phyloP scores from a whole-genome alignment of 2,329 filamentous ascomycete genomes.

The Curvularia lunata region DNA sequence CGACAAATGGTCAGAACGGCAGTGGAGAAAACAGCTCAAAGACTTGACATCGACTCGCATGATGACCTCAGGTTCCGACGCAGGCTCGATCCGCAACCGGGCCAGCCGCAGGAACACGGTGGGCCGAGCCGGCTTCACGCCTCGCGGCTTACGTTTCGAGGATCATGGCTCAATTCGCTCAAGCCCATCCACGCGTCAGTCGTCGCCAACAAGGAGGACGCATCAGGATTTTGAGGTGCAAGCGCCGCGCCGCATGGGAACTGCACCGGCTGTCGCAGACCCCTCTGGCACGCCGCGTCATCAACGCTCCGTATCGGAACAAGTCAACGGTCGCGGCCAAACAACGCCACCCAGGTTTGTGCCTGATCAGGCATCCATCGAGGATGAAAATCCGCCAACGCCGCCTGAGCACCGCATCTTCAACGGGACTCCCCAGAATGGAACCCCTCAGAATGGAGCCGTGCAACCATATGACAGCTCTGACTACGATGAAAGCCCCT shows the following conservation, averaged over 20 bases:
- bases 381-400: conserved; percentile 48
- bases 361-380: conserved; percentile 41
- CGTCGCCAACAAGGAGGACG: conserved; percentile 48
- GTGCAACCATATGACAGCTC: conserved; percentile 36
- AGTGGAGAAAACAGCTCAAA: conserved; percentile 90
- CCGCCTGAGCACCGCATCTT: conserved; percentile 50
- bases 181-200: conserved; percentile 53
- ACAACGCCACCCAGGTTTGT: conserved; percentile 50
- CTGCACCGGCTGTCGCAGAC: conserved; percentile 46
- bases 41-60: conserved; percentile 84
- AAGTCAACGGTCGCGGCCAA: conserved; percentile 52
- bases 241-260: conserved; percentile 51
- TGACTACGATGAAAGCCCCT: conserved; percentile 40
- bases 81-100: conserved; percentile 48
- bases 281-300: conserved; percentile 47
- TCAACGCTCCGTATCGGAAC: conserved; percentile 58
- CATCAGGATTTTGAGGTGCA: conserved; percentile 31
- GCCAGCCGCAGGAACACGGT: conserved; percentile 53
- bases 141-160: conserved; percentile 51
- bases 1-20: conserved; percentile 77
- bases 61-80: conserved; percentile 52
- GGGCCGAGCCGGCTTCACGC: conserved; percentile 50
- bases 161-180: conserved; percentile 52
- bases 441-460: conserved; percentile 24
- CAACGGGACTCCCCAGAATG: conserved; percentile 21